Base-by-base conservation (phyloP, 2,329 filamentous ascomycete species). In the Fusarium fracticaudum region DNA sequence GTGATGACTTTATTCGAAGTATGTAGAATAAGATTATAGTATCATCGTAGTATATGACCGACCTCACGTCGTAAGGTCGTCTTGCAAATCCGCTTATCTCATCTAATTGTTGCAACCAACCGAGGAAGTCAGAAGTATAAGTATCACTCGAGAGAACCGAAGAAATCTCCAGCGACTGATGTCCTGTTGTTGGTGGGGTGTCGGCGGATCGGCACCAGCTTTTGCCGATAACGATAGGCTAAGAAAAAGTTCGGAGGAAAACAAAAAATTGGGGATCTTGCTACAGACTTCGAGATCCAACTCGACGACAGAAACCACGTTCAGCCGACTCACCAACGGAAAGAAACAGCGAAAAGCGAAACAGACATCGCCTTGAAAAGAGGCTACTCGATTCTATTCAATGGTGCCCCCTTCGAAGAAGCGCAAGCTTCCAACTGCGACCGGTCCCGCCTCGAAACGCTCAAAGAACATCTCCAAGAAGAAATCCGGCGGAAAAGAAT, bases 321-420 rank as follows among this genome's bases (percentile, higher is more conserved):
- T 62, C n/a, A 48, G 61, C 38, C 53, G 24, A 64, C 29, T 67
- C 29, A 17, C 44, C 29, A 35, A 61, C 44, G 51, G 38, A n/a
- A 57, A 26, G 41, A 45, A 35, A 63, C 69, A 35, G 24, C 17
- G 18, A 13, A 44, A 13, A 12, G 62, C 24, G 61, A 45, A 45
- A 60, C 7, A n/a, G 29, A 20, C 6, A 53, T 31, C 63, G 75
- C 67, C 69, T 67, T 37, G 11, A 13, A 3, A 14, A 55, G n/a
- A 66, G 71, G 71, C 67, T 35, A 60, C 13, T 41, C 38, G 17
- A 20, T n/a, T 24, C 22, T 7, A 53, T 63, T 64, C 73, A 65
- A 84, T 84, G 83, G 77, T 72, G 3, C 76, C 79, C 11, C 77
- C 77, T 33, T 76, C 78, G 37, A 83, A 81, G 67, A 84, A 84